These are phyloP conservation scores for Blastobotrys elegans DNA, from an alignment of 1,139 yeast species.

Conservation along the genomic window DNA sequence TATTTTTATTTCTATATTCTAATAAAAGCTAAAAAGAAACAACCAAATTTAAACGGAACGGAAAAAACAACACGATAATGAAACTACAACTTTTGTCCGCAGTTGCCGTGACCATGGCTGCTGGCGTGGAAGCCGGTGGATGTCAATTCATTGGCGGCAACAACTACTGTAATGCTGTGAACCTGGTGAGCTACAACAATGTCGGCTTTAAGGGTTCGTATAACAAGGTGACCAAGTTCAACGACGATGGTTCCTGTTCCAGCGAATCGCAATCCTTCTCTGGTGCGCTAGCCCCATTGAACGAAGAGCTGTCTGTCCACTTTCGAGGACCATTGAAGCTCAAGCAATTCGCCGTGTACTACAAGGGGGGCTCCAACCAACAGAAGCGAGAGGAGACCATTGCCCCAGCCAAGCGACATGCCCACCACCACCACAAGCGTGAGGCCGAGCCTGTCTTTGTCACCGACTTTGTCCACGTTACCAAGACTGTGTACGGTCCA, in stretches of 20 bases:
- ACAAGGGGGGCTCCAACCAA: conserved; percentile 32
- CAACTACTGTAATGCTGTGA: conserved; percentile 72
- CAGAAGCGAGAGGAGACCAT: conserved; percentile 22
- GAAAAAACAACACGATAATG: conserved; percentile 9
- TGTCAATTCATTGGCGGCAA: conserved; percentile 49
- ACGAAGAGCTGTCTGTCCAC: conserved; percentile 87
- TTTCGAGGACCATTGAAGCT: conserved; percentile 88
- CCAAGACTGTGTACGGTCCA: conserved; percentile 67
- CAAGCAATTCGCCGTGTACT: conserved; percentile 71
- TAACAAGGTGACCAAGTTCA: conserved; percentile 65
- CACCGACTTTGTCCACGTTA: conserved; percentile 50
- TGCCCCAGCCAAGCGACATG: conserved; percentile 39
- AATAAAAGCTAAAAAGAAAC: too few species aligned
- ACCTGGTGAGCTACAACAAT: conserved; percentile 61
- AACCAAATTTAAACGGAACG: not conserved
- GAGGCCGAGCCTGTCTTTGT: conserved; percentile 39
- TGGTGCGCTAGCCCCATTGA: conserved; percentile 75
- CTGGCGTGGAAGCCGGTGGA: conserved; percentile 20
- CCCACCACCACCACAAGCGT: conserved; percentile 57
- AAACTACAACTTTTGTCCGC: conserved; percentile 14
- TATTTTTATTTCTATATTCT: too few species aligned
- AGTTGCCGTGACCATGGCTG: conserved; percentile 16
- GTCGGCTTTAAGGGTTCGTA: conserved; percentile 82
- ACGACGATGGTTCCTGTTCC: conserved; percentile 62
- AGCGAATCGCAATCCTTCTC: conserved; percentile 50